phyloP scores from a whole-genome alignment of 306 rosid species.

The Inga oerstediana region DNA sequence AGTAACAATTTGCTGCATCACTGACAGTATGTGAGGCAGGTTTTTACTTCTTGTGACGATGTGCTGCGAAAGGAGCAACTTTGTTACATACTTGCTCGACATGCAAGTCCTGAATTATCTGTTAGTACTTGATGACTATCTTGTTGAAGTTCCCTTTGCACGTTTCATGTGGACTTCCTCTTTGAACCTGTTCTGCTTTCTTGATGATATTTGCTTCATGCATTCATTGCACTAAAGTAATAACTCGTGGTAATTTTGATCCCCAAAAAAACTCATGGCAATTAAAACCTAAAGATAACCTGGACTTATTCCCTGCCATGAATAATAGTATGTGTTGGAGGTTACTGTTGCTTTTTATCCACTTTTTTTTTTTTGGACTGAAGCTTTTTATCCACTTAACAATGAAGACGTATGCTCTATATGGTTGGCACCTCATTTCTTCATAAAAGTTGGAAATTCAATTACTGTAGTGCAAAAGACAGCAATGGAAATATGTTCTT shows the following conservation, averaged over 20 bases:
- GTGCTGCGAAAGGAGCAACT: slow-evolving; percentile 65
- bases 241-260: too few relatives aligned
- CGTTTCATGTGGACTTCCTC: not conserved
- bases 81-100: slow-evolving; percentile 92
- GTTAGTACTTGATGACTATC: not conserved
- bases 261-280: too few relatives aligned
- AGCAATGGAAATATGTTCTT: not conserved
- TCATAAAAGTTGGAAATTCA: not conserved
- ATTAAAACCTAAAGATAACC: too few relatives aligned
- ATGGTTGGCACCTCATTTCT: not conserved
- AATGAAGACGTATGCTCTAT: not conserved
- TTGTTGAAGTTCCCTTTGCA: not conserved
- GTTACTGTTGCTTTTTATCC: slow-evolving; percentile 12
- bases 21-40: slow-evolving; percentile 51
- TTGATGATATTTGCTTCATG: too few relatives aligned
- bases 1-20: slow-evolving; percentile 41
- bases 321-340: not conserved
- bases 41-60: slow-evolving; percentile 63
- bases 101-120: slow-evolving; percentile 56
- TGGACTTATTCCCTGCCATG: too few relatives aligned
- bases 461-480: not conserved
- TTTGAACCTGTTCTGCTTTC: slow-evolving; percentile 4
- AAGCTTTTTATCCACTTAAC: not conserved
- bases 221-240: too few relatives aligned
- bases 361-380: too few relatives aligned